phyloP scores from a whole-genome alignment of 2,329 filamentous ascomycete genomes.

The Hortaea werneckii region DNA sequence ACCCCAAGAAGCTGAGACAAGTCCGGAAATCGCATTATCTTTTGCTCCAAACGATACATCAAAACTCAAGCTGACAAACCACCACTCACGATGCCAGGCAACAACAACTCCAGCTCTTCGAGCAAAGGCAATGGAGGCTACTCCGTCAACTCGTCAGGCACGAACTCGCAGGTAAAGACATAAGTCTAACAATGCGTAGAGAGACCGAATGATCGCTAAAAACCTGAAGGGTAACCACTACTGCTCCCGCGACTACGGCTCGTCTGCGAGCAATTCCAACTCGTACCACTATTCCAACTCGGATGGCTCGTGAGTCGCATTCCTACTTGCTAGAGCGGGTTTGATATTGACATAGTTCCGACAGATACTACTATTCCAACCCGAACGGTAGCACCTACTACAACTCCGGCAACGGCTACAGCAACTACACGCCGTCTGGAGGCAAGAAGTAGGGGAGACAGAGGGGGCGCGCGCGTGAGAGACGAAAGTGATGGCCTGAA shows the following conservation, averaged over 20 bases:
- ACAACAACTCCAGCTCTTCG: constrained; percentile 5
- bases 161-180: constrained; percentile 49
- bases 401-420: constrained; percentile 49
- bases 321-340: not conserved
- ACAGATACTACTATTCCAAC: constrained; percentile 64
- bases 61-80: no score
- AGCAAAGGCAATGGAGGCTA: constrained; percentile 21
- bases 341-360: not conserved
- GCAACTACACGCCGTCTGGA: constrained; percentile 49
- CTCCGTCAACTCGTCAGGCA: constrained; percentile 40
- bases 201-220: not conserved
- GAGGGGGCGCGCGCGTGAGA: no score
- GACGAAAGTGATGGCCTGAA: no score
- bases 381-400: constrained; percentile 57
- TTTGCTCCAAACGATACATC: no score
- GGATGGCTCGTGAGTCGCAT: constrained; percentile 34
- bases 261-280: constrained; percentile 46
- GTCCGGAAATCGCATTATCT: no score
- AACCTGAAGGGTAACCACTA: constrained; percentile 54
- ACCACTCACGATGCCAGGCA: no score
- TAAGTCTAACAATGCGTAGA: no score
- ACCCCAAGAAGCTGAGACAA: no score
- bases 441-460: constrained; percentile 9
- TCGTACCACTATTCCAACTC: constrained; percentile 59
- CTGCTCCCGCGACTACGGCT: constrained; percentile 54